phyloP scores from a whole-genome alignment of 192 early-diverging fungal genomes.

The Linnemannia elongata region DNA sequence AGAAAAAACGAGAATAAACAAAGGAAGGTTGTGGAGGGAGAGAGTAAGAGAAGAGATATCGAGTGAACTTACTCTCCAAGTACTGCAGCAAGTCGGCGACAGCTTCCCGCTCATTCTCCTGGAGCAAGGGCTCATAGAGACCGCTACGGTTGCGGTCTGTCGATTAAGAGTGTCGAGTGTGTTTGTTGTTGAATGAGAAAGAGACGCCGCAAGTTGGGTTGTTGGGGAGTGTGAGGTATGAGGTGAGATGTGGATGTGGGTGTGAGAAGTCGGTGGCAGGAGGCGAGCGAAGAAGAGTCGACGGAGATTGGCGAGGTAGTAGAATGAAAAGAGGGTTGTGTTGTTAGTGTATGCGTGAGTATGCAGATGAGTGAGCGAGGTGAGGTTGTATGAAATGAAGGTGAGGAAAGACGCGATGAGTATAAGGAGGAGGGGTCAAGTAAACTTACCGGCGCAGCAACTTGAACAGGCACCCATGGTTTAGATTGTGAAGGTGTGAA shows the following conservation, averaged over 20 bases:
- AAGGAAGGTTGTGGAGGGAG: background rate
- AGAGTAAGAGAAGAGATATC: background rate
- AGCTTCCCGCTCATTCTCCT: slow-evolving; percentile 79
- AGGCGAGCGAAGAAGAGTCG: background rate
- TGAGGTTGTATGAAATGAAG: background rate
- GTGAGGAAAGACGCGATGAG: background rate
- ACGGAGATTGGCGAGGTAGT: background rate
- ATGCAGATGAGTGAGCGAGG: background rate
- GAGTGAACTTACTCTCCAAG: slow-evolving; percentile 70
- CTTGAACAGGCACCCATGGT: slow-evolving; percentile 58
- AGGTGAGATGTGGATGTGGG: background rate
- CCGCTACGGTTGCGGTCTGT: slow-evolving; percentile 62
- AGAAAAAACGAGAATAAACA: background rate
- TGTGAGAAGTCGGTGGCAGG: background rate
- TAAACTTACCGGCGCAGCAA: slow-evolving; percentile 49
- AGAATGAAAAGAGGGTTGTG: slow-evolving; percentile 22
- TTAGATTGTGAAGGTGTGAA: background rate
- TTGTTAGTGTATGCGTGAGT: slow-evolving; percentile 13
- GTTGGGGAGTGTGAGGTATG: too few relatives aligned
- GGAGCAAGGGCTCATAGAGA: slow-evolving; percentile 75
- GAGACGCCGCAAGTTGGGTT: too few relatives aligned
- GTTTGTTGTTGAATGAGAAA: background rate
- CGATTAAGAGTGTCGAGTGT: background rate
- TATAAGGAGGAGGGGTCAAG: background rate
- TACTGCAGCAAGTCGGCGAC: slow-evolving; percentile 75